Evolutionary conservation across 1,139 yeast species (phyloP).

Genomic region (Nakaseomyces bracarensis): DNA sequence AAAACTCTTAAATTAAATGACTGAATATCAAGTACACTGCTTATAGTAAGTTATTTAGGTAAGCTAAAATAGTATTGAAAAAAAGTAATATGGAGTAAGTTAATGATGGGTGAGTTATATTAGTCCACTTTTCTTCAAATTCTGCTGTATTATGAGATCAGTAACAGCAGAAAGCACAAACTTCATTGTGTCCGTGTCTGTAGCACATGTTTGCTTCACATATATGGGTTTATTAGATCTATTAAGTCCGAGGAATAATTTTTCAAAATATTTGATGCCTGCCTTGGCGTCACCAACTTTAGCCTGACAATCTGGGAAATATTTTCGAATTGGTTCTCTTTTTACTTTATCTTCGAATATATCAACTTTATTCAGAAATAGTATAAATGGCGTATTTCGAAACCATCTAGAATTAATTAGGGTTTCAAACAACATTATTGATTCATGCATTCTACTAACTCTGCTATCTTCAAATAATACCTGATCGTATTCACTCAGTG

Average conservation of each 20-base stretch:
- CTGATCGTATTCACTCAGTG: slow-evolving; percentile 89
- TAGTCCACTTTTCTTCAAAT: slow-evolving; percentile 74
- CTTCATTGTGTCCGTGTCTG: slow-evolving; percentile 80
- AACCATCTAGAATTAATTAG: slow-evolving; percentile 85
- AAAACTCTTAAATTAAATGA: too few relatives aligned
- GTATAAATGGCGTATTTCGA: slow-evolving; percentile 72
- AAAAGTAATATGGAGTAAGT: too few relatives aligned
- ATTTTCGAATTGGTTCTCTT: slow-evolving; percentile 53
- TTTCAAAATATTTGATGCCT: slow-evolving; percentile 60
- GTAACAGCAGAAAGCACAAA: slow-evolving; percentile 90
- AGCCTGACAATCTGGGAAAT: slow-evolving; percentile 68
- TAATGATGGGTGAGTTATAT: too few relatives aligned
- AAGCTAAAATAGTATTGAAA: not conserved
- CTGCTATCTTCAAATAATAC: slow-evolving; percentile 81
- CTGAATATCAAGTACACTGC: too few relatives aligned
- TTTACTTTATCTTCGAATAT: slow-evolving; percentile 62
- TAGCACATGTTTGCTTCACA: slow-evolving; percentile 91
- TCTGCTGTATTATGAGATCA: slow-evolving; percentile 79
- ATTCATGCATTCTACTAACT: slow-evolving; percentile 87
- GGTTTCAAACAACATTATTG: slow-evolving; percentile 75
- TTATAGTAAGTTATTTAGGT: not conserved
- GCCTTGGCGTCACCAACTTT: slow-evolving; percentile 54
- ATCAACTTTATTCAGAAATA: slow-evolving; percentile 85
- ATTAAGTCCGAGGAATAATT: slow-evolving; percentile 53
- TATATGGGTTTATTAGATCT: slow-evolving; percentile 66